Evolutionary conservation across 139 green algal genomes (phyloP).

Genomic region (Astrephomene gubernaculifera): DNA sequence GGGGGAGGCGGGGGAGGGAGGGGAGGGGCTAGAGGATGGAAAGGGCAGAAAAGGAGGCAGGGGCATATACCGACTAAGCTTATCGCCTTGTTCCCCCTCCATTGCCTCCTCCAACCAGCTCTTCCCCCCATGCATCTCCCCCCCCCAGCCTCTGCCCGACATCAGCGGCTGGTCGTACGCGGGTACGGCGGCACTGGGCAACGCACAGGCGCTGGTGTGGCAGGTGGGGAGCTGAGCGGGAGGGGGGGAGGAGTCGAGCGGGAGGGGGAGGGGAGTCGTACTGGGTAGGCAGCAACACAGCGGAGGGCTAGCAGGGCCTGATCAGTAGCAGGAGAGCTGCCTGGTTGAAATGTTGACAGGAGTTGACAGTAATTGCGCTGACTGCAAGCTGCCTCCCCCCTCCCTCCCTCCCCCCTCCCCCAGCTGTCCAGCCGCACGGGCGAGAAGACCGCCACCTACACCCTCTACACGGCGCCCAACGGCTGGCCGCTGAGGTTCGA

Average conservation of each 20-base stretch:
- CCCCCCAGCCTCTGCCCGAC: slow-evolving; percentile 55
- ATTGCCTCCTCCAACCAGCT: too few relatives aligned
- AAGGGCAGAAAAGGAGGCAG: background rate
- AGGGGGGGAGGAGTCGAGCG: background rate
- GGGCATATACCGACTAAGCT: too few relatives aligned
- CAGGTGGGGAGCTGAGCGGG: background rate
- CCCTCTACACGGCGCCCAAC: slow-evolving; percentile 55
- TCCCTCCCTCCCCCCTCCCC: background rate
- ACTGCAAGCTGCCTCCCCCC: too few relatives aligned
- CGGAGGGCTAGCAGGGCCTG: too few relatives aligned
- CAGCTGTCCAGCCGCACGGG: slow-evolving; percentile 30
- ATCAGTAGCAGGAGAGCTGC: too few relatives aligned
- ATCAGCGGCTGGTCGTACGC: slow-evolving; percentile 51
- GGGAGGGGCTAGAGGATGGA: background rate
- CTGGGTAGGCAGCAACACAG: too few relatives aligned
- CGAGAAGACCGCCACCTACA: slow-evolving; percentile 64
- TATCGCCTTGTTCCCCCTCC: too few relatives aligned
- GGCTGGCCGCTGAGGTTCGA: slow-evolving; percentile 48
- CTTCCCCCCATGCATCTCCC: background rate
- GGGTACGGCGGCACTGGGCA: slow-evolving; percentile 39
- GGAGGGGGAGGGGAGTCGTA: background rate
- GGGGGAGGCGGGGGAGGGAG: too few relatives aligned
- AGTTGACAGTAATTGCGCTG: too few relatives aligned
- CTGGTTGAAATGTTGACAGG: too few relatives aligned
- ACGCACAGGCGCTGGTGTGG: slow-evolving; percentile 43